A percentile compares a stretch with the other conserved stretches of the same genome.
phyloP scores from a whole-genome alignment of 2,329 filamentous ascomycete species.

The Xylariales sp. region DNA sequence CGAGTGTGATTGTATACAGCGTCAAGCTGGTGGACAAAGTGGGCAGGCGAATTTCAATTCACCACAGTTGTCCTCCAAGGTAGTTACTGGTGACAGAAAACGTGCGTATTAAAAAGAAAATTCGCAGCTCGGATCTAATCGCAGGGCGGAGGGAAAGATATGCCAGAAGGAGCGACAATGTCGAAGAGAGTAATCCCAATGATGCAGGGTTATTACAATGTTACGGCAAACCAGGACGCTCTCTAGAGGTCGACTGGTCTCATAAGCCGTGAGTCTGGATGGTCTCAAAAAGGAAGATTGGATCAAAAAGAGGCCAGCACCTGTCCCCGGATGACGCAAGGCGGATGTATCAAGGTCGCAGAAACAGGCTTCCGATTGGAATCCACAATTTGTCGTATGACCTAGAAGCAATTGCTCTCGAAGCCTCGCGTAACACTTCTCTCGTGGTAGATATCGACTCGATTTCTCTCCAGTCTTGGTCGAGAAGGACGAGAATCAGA shows the following conservation, averaged over 20 bases:
- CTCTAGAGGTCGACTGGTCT: conserved; percentile 9
- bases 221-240: conserved; percentile 7
- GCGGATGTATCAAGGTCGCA: conserved; percentile 1
- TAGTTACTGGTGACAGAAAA: no score
- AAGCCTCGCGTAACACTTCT: not conserved
- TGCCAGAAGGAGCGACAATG: conserved; percentile 10
- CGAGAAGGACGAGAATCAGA: not conserved
- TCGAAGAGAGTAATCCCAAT: conserved; percentile 11
- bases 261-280: conserved; percentile 2
- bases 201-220: conserved; percentile 10
- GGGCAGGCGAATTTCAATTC: no score
- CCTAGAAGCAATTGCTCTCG: not conserved
- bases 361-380: not conserved
- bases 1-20: no score
- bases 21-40: conserved; percentile 2
- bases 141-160: not conserved
- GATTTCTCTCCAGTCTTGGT: not conserved
- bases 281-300: conserved; percentile 1
- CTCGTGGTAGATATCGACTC: not conserved
- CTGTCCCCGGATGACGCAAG: not conserved
- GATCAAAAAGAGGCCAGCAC: no score
- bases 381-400: not conserved
- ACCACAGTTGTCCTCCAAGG: no score
- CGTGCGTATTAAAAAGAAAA: no score
- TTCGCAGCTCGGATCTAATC: no score